These are phyloP conservation scores for Sanghuangporus sanghuang DNA, from an alignment of 1,284 basidiomycete species.

Conservation along the genomic window DNA sequence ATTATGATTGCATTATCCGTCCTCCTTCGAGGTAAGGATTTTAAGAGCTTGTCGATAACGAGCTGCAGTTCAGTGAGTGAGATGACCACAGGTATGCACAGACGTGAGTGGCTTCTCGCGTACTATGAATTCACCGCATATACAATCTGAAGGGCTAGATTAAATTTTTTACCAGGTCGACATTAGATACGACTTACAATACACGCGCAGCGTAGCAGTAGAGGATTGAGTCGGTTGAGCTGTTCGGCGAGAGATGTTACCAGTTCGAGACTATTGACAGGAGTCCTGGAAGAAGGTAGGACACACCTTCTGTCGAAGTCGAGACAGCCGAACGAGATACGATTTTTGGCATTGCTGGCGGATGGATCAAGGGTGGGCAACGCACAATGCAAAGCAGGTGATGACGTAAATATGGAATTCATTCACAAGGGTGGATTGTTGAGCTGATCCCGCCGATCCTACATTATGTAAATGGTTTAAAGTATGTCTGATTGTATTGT, in stretches of 20 bases:
- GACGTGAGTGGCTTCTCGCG: constrained; percentile 27
- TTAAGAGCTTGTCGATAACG: constrained; percentile 72
- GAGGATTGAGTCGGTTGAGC: constrained; percentile 77
- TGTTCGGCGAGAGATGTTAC: constrained; percentile 26
- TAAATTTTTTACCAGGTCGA: not conserved
- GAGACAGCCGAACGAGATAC: constrained; percentile 77
- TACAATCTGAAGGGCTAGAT: constrained; percentile 51
- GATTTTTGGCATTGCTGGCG: constrained; percentile 66
- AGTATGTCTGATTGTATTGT: too few species aligned
- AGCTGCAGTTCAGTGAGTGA: constrained; percentile 41
- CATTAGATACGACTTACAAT: constrained; percentile 49
- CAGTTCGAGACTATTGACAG: not conserved
- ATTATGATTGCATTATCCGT: constrained; percentile 72
- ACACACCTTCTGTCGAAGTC: constrained; percentile 71
- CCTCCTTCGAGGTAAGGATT: constrained; percentile 61
- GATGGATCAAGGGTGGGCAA: not conserved
- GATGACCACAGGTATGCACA: not conserved
- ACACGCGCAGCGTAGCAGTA: constrained; percentile 68
- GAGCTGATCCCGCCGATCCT: not conserved
- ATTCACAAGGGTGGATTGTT: too few species aligned
- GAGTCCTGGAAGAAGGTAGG: not conserved
- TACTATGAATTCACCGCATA: constrained; percentile 82
- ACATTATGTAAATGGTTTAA: not conserved
- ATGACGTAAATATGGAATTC: too few species aligned
- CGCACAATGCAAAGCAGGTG: not conserved